Base-by-base conservation (phyloP, 2,329 filamentous ascomycete genomes). In the Exutisphaerella laricina region DNA sequence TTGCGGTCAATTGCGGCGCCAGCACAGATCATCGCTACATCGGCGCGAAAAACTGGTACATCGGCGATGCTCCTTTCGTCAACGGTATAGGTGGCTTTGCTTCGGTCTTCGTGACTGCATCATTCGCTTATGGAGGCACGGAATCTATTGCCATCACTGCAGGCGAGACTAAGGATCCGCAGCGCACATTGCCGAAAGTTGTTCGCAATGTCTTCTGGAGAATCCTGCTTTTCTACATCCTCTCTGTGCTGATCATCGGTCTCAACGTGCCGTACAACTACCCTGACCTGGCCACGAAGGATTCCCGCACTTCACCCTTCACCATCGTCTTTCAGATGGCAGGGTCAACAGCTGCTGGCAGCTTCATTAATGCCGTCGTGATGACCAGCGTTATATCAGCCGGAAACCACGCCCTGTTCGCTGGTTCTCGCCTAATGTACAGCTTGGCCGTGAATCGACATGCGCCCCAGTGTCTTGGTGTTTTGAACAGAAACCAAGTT, bases 171-270 rank as follows among this genome's bases (percentile, higher is more conserved):
- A 77, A 75, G 51, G 71, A 82, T 51, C 80, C 80, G 0, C 70
- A 75, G 13, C 72, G 71, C 49, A 81, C 72, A 43, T 65, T 84
- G 23, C 80, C 80, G 1, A 71, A 72, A 3, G 80, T 82, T 2
- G 76, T 83, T 33, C 77, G 77, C 51, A 82, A 82, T 40, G 88
- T 84, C 54, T 88, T 89, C 66, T 88, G 78, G 70, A 84, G 85
- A 40, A 88, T 89, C 62, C 67, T 88, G 53, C 71, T 88, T 69
- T 89, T 90, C 72, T 89, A 89, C 70, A 74, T 80, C 56, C 65
- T 88, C 44, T 80, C 78, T 18, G 81, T 88, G 32, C 73, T 89
- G 39, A 73, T 89, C 41, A 71, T 89, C 46, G 84, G 85, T 58
- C 84, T 87, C 71, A 73, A 84, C 39, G 82, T 89, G 4, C 83